Evolutionary conservation across 176 grass and related monocot species (phyloP), one percentile per base, ranked within the genome.

Genomic region (Oryza rufipogon): DNA sequence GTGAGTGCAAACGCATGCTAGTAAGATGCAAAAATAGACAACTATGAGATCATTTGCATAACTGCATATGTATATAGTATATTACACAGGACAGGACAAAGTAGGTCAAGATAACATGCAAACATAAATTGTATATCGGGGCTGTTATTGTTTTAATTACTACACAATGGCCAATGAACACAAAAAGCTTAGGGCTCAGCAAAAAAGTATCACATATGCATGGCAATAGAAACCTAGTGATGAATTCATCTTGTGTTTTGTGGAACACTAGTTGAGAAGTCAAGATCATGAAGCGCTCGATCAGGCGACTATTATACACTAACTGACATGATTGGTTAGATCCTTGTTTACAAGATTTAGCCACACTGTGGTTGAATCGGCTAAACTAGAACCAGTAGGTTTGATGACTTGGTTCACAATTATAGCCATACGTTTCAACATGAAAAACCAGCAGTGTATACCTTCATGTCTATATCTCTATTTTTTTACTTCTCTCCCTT

Each of bases 141-240:
- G 38, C 42, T 77, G 77, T 26, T 30, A 15, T 44, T 70, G 56
- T 41, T 33, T 34, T 46, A 56, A 5, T 34, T 76, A 81, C 68
- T 70, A 78, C 7, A 61, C 64, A 7, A 14, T 80, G 49, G 70
- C 15, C 0, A 73, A 74, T 45, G 68, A 52, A 68, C 73, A 75
- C 56, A 61, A 77, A 77, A 64, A 42, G 20, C 32, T 70, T 63
- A 67, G 7, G 39, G 5, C 13, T 85, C 76, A 78, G 7, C 23
- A 48, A 71, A 77, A 77, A 70, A 69, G 12, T 32, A 78, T 51
- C 6, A 16, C 25, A 76, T 26, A 76, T 36, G 13, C 14, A 64
- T 46, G 52, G 73, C 66, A 26, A 45, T 88, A 28, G 73, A 13
- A 72, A 89, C 20, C 20, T 41, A 71, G 42, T n/a, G 41, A 72